A percentile compares a stretch with the other conserved stretches of the same genome.
Conservation (phyloP, 2,329 filamentous ascomycete species). For the Pyricularia sp. region DNA sequence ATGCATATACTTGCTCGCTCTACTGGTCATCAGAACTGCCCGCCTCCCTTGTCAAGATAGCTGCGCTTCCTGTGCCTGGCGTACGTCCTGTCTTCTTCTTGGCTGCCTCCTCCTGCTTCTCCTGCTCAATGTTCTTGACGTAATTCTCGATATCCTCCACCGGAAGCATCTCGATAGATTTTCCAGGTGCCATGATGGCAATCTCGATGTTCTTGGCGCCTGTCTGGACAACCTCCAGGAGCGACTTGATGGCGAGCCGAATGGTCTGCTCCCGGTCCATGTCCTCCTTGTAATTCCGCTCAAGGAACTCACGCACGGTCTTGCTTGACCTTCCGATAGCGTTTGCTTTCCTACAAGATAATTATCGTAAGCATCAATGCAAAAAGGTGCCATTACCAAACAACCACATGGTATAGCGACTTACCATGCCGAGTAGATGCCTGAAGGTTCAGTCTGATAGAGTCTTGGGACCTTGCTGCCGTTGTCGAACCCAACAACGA, state of each 20-base stretch:
- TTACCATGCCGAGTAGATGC: conserved; percentile 97
- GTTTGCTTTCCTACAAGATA: conserved; percentile 75
- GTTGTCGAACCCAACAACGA: conserved; percentile 97
- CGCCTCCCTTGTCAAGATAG: conserved; percentile 57
- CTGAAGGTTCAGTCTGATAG: conserved; percentile 98
- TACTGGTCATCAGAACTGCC: conserved; percentile 18
- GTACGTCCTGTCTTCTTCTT: conserved; percentile 84
- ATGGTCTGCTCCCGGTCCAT: conserved; percentile 96
- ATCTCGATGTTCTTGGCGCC: conserved; percentile 99
- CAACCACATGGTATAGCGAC: conserved; percentile 16
- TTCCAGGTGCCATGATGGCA: conserved; percentile 89
- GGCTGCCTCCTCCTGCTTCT: conserved; percentile 97
- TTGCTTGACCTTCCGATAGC: conserved; percentile 97
- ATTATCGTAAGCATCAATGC: conserved; percentile 6
- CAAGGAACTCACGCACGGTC: conserved; percentile 95
- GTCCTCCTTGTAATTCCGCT: conserved; percentile 96
- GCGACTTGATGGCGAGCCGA: conserved; percentile 92
- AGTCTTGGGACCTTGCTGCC: conserved; percentile 77
- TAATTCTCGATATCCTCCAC: conserved; percentile 94
- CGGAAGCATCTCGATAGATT: conserved; percentile 82
- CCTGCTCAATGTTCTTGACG: conserved; percentile 97
- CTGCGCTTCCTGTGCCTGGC: conserved; percentile 54
- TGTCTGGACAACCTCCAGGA: conserved; percentile 95
- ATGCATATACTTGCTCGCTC: not conserved
- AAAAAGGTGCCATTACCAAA: not conserved